Evolutionary conservation across 306 rosid species (phyloP).

Genomic region (Lotus japonicus): DNA sequence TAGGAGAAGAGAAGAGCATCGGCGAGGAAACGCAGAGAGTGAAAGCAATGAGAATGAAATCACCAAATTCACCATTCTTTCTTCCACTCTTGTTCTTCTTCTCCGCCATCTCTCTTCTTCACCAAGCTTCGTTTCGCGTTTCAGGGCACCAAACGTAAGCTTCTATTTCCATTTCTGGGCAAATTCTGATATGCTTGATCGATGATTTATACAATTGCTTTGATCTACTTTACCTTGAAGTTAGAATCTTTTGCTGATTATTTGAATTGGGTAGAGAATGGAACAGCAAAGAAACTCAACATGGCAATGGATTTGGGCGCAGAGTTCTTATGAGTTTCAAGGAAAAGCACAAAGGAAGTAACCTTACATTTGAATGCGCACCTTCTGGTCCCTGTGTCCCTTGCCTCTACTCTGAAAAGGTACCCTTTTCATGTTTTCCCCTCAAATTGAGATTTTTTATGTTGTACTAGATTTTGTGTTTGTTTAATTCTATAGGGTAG

Average conservation of each 20-base stretch:
- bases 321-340: constrained; percentile 66
- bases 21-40: not conserved
- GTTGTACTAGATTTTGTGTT: not conserved
- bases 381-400: constrained; percentile 92
- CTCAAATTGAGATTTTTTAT: not conserved
- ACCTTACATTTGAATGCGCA: constrained; percentile 71
- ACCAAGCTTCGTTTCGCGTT: constrained; percentile 23
- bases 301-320: constrained; percentile 34
- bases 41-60: constrained; percentile 39
- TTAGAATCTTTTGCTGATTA: constrained; percentile 5
- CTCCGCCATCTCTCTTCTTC: constrained; percentile 27
- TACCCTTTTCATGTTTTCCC: not conserved
- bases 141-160: constrained; percentile 46
- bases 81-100: constrained; percentile 29
- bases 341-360: constrained; percentile 63
- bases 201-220: constrained; percentile 11
- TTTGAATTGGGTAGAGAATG: constrained; percentile 35
- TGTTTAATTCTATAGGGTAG: not conserved
- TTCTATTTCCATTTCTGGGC: not conserved
- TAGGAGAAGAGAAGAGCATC: not conserved
- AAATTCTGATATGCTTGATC: not conserved
- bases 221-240: constrained; percentile 14
- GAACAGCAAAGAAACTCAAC: constrained; percentile 24
- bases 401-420: constrained; percentile 89
- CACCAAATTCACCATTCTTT: constrained; percentile 25